A percentile compares a stretch with the other conserved stretches of the same genome.
Conservation (phyloP, 2,329 filamentous ascomycete genomes). For the Beauveria australis region DNA sequence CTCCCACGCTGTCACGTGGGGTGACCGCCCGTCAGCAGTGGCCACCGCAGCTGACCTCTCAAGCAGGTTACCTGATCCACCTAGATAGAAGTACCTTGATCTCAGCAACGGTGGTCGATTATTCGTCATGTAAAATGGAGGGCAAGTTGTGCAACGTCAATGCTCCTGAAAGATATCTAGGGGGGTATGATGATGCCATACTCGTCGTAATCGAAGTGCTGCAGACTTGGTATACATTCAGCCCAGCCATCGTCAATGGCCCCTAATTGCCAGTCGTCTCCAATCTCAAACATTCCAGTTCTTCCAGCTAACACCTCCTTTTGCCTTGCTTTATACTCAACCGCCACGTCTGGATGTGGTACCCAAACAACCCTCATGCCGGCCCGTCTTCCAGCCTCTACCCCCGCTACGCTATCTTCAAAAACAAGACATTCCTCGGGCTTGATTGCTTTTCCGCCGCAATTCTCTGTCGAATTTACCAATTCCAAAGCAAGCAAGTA, state of each 20-base stretch:
- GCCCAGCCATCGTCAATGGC: slow-evolving; percentile 28
- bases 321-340: background rate
- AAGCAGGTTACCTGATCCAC: too few species aligned
- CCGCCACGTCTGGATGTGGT: background rate
- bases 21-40: too few species aligned
- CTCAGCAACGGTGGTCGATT: too few species aligned
- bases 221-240: slow-evolving; percentile 24
- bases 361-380: slow-evolving; percentile 68
- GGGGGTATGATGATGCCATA: slow-evolving; percentile 16
- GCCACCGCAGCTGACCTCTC: too few species aligned
- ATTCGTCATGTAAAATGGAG: too few species aligned
- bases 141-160: too few species aligned
- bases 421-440: slow-evolving; percentile 17
- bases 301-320: slow-evolving; percentile 14
- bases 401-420: slow-evolving; percentile 61
- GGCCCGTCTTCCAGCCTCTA: slow-evolving; percentile 61
- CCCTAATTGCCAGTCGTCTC: slow-evolving; percentile 22
- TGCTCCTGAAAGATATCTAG: too few species aligned
- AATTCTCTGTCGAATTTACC: slow-evolving; percentile 47
- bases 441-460: slow-evolving; percentile 45
- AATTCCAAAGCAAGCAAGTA: slow-evolving; percentile 56
- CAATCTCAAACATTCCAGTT: slow-evolving; percentile 14
- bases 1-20: too few species aligned
- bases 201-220: slow-evolving; percentile 27
- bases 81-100: too few species aligned